Evolutionary conservation across 2,329 filamentous ascomycete species (phyloP), one percentile per base, ranked within the genome.

Genomic region (Cladophialophora bantiana): DNA sequence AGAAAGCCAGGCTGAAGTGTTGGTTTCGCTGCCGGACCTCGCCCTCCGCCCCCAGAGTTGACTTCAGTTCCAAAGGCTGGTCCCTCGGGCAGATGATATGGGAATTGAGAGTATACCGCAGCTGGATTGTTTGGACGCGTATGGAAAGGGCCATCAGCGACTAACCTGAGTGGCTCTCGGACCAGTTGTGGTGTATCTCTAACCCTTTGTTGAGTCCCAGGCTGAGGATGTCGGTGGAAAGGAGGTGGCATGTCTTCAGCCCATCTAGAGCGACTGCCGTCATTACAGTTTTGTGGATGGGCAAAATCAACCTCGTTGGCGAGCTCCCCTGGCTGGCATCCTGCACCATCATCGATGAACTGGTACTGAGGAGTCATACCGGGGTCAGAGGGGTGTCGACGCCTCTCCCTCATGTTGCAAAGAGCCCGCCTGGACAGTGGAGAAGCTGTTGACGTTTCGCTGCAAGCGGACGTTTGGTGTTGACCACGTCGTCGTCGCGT

Each of bases 361-460:
- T 50, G 45, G 18, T 50, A 50, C 26, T 54, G 59, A 45, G 12
- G 26, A 26, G 26, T 26, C 26, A 32, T 48, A 42, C 45, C 59
- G 4, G 59, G 48, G 34, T 61, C 59, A 35, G 40, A 61, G 34
- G 45, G 48, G 34, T 26, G 45, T 42, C 10, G 59, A 36, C 12
- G 18, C 4, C 26, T 26, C 15, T 40, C 18, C 59, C 18, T 15
- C 59, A 61, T 61, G 10, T 32, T 15, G 7, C 13, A 6, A 35
- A 3, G 35, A 2, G 7, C 40, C 31, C 10, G 38, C 38, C n/a
- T 13, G 35, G 40, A 15, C 6, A 3, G 26, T 26, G 26, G 56
- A 45, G 26, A 36, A 32, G n/a, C 9, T 7, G 56, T 3, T 32
- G 56, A 26, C 9, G 40, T 36, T 31, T 12, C 20, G 40, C 40